These are phyloP conservation scores for Colletotrichum sp. DNA, from an alignment of 2,329 filamentous ascomycete genomes.

Conservation along the genomic window DNA sequence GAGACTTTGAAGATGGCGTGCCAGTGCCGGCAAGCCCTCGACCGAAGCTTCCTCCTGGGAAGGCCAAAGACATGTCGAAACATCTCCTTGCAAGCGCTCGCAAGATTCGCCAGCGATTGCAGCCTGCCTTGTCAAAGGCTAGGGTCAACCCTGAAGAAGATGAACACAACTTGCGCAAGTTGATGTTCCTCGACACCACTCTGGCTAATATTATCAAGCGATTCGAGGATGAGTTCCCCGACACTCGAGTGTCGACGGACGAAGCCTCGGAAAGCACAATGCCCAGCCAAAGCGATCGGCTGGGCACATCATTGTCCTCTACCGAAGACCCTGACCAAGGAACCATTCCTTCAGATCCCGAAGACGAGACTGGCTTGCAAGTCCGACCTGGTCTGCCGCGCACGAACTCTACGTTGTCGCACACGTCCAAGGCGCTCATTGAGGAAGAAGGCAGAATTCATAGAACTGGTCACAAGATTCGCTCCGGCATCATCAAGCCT, in stretches of 20 bases:
- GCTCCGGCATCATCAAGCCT: conserved; percentile 55
- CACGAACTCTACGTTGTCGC: conserved; percentile 56
- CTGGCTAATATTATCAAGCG: conserved; percentile 90
- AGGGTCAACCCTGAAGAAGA: conserved; percentile 73
- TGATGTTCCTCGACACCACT: conserved; percentile 88
- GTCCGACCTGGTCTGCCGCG: conserved; percentile 49
- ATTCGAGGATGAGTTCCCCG: conserved; percentile 95
- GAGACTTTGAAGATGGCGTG: conserved; percentile 56
- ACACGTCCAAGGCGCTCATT: conserved; percentile 55
- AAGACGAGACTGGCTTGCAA: conserved; percentile 53
- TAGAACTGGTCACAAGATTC: conserved; percentile 62
- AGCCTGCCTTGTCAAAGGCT: conserved; percentile 81
- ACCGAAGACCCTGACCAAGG: conserved; percentile 40
- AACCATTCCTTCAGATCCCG: conserved; percentile 48
- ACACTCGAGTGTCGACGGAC: conserved; percentile 65
- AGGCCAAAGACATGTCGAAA: conserved; percentile 92
- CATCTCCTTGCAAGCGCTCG: conserved; percentile 85
- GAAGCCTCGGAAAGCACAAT: conserved; percentile 31
- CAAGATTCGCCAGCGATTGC: conserved; percentile 83
- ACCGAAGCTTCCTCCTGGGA: conserved; percentile 53
- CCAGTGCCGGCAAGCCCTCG: conserved; percentile 38
- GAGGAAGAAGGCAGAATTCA: conserved; percentile 63
- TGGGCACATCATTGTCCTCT: conserved; percentile 33
- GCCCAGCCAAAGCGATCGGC: conserved; percentile 29
- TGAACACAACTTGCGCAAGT: conserved; percentile 74